Conservation (phyloP, 192 early-diverging fungal species). For the Gaertneriomyces semiglobifer region DNA sequence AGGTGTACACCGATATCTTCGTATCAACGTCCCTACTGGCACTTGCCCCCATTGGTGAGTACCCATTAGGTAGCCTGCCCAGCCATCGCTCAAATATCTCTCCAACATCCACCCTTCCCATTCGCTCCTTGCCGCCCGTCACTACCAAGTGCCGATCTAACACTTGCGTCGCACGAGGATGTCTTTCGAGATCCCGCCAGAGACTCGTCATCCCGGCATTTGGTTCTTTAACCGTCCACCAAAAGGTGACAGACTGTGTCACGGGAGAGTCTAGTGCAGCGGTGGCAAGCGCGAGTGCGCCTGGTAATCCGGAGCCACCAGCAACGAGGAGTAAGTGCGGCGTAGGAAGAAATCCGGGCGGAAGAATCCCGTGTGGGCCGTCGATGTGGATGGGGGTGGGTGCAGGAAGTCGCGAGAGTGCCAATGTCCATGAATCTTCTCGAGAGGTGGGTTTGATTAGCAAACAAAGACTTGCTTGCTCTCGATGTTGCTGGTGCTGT, state of each 20-base stretch:
- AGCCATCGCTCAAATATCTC: not conserved
- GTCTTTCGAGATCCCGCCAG: conserved; percentile 9
- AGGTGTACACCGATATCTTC: conserved; percentile 7
- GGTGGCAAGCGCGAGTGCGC: conserved; percentile 14
- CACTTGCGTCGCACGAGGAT: conserved; percentile 5
- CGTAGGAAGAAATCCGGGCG: conserved; percentile 20
- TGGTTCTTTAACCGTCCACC: conserved; percentile 11
- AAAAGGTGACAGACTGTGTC: conserved; percentile 5
- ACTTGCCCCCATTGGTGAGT: not conserved
- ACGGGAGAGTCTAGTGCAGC: not conserved
- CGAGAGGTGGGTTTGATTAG: conserved; percentile 11
- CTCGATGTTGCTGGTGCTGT: not conserved
- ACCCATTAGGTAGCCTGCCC: not conserved
- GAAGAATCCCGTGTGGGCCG: conserved; percentile 25
- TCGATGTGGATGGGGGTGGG: conserved; percentile 17
- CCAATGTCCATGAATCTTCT: conserved; percentile 19
- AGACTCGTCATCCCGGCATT: conserved; percentile 7
- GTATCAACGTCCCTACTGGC: not conserved
- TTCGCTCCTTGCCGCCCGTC: not conserved
- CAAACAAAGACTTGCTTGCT: conserved; percentile 1
- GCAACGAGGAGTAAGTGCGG: conserved; percentile 12
- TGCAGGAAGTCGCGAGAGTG: not conserved
- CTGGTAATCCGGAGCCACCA: conserved; percentile 24
- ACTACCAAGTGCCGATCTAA: conserved; percentile 6
- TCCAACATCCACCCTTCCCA: not conserved